These are phyloP conservation scores for Aspergillus pseudotamarii DNA, from an alignment of 2,329 filamentous ascomycete species.

Conservation along the genomic window DNA sequence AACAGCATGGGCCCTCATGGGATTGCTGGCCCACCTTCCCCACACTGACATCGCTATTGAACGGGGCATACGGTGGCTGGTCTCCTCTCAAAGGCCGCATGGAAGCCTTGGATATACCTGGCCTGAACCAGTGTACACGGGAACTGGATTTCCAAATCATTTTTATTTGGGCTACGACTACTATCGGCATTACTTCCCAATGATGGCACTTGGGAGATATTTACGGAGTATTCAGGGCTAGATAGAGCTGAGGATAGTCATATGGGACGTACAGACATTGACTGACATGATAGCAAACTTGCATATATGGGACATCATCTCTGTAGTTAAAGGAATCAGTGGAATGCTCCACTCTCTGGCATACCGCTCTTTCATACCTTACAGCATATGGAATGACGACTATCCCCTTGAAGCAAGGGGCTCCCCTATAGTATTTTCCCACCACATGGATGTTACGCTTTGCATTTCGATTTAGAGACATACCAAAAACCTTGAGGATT, in stretches of 20 bases:
- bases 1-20: slow-evolving; percentile 38
- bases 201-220: slow-evolving; percentile 31
- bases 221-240: not conserved
- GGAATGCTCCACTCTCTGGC: not conserved
- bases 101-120: slow-evolving; percentile 15
- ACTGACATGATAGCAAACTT: not conserved
- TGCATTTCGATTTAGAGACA: too few species aligned
- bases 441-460: not conserved
- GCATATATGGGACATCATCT: not conserved
- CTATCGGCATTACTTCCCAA: slow-evolving; percentile 32
- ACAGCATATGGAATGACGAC: not conserved
- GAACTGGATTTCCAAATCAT: slow-evolving; percentile 26
- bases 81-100: slow-evolving; percentile 10
- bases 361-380: not conserved
- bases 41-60: slow-evolving; percentile 14
- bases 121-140: slow-evolving; percentile 22
- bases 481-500: too few species aligned
- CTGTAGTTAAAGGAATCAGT: not conserved
- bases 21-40: slow-evolving; percentile 21
- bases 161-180: slow-evolving; percentile 27
- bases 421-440: too few species aligned
- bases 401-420: not conserved
- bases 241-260: not conserved
- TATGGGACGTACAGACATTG: not conserved
- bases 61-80: slow-evolving; percentile 21